Evolutionary conservation across 2,329 filamentous ascomycete genomes (phyloP).

Genomic region (Domatiomyces catenatus): DNA sequence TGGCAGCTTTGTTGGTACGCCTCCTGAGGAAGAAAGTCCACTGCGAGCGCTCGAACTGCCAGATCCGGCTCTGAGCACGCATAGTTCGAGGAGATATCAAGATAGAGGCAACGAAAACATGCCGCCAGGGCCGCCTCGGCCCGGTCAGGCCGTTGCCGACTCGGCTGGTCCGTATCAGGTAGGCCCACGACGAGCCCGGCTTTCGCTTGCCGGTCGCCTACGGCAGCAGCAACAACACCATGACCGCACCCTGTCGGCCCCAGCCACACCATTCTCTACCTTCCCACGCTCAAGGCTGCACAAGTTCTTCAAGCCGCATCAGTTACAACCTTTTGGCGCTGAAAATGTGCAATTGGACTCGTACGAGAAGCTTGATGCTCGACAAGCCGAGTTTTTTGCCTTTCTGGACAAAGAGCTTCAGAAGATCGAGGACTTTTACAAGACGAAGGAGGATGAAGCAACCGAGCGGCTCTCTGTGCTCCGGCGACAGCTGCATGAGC

Average conservation of each 20-base stretch:
- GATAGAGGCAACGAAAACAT: background rate
- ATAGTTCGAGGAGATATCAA: constrained; percentile 1
- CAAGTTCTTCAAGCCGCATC: constrained; percentile 23
- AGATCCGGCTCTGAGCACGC: constrained; percentile 42
- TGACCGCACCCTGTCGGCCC: constrained; percentile 5
- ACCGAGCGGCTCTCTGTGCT: constrained; percentile 54
- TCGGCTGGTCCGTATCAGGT: background rate
- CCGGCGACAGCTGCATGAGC: constrained; percentile 76
- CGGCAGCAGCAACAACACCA: background rate
- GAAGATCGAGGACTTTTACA: constrained; percentile 90
- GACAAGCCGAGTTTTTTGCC: constrained; percentile 69
- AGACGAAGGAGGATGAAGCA: constrained; percentile 72
- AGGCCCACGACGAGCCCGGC: background rate
- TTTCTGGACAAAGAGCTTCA: constrained; percentile 72
- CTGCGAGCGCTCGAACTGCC: constrained; percentile 43
- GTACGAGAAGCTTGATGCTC: constrained; percentile 50
- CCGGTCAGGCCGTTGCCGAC: background rate
- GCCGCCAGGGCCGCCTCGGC: background rate
- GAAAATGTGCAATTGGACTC: constrained; percentile 39
- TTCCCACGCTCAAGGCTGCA: constrained; percentile 24
- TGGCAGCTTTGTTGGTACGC: constrained; percentile 47
- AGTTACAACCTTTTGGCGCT: constrained; percentile 24
- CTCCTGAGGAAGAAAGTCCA: constrained; percentile 12
- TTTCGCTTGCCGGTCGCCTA: background rate
- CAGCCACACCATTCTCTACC: constrained; percentile 16